These are phyloP conservation scores for Diaporthe sp. DNA, from an alignment of 2,329 filamentous ascomycete genomes.

Conservation along the genomic window DNA sequence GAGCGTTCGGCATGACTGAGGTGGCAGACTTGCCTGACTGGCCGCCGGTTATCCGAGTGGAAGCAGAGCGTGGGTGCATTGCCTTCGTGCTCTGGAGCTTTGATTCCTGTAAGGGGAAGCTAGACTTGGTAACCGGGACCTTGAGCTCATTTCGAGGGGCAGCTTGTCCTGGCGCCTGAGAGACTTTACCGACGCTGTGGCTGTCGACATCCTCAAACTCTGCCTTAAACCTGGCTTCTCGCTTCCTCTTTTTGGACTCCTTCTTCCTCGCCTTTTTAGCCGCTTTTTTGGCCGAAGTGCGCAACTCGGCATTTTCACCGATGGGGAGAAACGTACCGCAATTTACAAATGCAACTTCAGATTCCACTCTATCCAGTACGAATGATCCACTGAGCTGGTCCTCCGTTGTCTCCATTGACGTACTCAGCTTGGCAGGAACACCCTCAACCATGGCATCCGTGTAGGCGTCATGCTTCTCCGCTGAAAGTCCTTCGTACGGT, in stretches of 20 bases:
- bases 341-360: background rate
- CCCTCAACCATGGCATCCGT: too few relatives aligned
- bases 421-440: too few relatives aligned
- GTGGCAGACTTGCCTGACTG: background rate
- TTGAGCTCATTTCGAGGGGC: background rate
- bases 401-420: too few relatives aligned
- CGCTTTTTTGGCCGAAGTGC: too few relatives aligned
- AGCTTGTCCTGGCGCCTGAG: background rate
- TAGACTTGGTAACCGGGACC: too few relatives aligned
- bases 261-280: background rate
- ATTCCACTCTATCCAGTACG: background rate
- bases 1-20: background rate
- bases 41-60: background rate
- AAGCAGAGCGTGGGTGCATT: background rate
- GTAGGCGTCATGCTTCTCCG: background rate
- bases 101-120: too few relatives aligned
- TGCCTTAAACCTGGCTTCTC: background rate
- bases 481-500: background rate
- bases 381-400: background rate
- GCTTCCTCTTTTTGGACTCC: background rate
- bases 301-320: background rate
- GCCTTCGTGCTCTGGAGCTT: background rate
- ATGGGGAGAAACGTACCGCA: background rate
- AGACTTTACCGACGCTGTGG: too few relatives aligned
- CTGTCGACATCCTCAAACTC: background rate